These are phyloP conservation scores for Microdochium nivale DNA, from an alignment of 2,329 filamentous ascomycete species.

Conservation along the genomic window DNA sequence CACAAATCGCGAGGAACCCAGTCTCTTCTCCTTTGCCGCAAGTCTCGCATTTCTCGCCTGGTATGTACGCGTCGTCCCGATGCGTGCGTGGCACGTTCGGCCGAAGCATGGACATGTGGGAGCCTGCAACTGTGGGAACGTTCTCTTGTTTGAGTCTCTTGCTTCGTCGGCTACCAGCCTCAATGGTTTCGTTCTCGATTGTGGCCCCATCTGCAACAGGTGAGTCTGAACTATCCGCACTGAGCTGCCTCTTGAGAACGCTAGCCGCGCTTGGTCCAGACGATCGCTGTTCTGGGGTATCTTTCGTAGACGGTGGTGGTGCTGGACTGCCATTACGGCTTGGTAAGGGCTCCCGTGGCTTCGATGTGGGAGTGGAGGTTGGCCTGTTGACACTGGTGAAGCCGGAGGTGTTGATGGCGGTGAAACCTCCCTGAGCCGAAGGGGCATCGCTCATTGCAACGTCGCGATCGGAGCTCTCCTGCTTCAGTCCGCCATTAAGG, in stretches of 20 bases:
- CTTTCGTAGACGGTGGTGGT: not conserved
- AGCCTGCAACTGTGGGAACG: conserved; percentile 83
- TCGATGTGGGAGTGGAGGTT: conserved; percentile 35
- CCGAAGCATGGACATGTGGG: conserved; percentile 91
- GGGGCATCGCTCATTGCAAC: conserved; percentile 38
- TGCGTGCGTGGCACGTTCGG: conserved; percentile 64
- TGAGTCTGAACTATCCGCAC: conserved; percentile 44
- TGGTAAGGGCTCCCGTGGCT: conserved; percentile 51
- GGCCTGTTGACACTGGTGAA: conserved; percentile 73
- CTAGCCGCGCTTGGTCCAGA: conserved; percentile 45
- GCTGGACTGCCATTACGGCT: conserved; percentile 21
- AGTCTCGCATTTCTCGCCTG: conserved; percentile 68
- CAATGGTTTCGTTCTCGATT: conserved; percentile 46
- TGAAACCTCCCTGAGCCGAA: conserved; percentile 46
- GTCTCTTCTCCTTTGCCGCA: conserved; percentile 74
- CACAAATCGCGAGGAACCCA: conserved; percentile 68
- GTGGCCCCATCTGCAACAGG: conserved; percentile 36
- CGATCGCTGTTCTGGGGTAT: conserved; percentile 53
- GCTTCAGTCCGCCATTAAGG: conserved; percentile 31
- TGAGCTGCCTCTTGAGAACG: conserved; percentile 70
- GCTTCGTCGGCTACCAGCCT: conserved; percentile 69
- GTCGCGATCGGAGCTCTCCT: conserved; percentile 34
- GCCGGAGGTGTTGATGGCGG: conserved; percentile 48
- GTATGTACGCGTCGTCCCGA: conserved; percentile 40
- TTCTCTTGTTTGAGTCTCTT: conserved; percentile 83